Evolutionary conservation across 202 grass and related monocot genomes (phyloP), one percentile per base, ranked within the genome.

Genomic region (Tripidium arundinaceum): DNA sequence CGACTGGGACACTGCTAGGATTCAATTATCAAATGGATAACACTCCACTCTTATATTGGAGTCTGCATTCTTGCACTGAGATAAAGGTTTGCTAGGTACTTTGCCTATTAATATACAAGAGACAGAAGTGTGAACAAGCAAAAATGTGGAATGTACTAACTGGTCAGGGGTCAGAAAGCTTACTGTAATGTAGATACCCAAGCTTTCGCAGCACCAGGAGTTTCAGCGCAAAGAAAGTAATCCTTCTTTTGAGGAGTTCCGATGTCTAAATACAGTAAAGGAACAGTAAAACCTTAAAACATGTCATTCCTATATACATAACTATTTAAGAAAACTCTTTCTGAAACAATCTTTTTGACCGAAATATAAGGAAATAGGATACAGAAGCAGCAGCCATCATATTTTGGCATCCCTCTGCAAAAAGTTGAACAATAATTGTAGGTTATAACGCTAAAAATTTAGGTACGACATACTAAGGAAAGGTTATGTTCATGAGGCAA

Each of bases 341-440:
- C 2, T 28, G 36, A 57, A 79, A 72, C 43, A 58, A 76, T 22
- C 14, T 77, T 10, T 29, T 45, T 72, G 19, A 72, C 0, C 6
- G 45, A 65, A 43, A n/a, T 55, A 50, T 74, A 61, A 9, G 6
- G 14, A 42, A 58, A 70, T 37, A 82, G 90, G 97, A 99, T 99
- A 99, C 97, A 99, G 52, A 99, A 99, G 80, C 97, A 99, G 83
- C 97, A 99, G 68, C 92, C 89, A 21, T 96, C 89, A 87, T 99
- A 96, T 70, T 93, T 99, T 85, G 86, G 93, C 85, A 90, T 83
- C 70, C 97, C 97, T 54, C 97, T 99, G 90, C 27, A 77, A 83
- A 19, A 88, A 86, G 16, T 39, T 58, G 70, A 85, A 43, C 34
- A 62, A 61, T 15, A 59, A n/a, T 83, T 52, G 65, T 54, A 70